A percentile compares a stretch with the other conserved stretches of the same genome.
Evolutionary conservation across 441 rosid genomes (phyloP).

Genomic region (Euphorbia corollata): DNA sequence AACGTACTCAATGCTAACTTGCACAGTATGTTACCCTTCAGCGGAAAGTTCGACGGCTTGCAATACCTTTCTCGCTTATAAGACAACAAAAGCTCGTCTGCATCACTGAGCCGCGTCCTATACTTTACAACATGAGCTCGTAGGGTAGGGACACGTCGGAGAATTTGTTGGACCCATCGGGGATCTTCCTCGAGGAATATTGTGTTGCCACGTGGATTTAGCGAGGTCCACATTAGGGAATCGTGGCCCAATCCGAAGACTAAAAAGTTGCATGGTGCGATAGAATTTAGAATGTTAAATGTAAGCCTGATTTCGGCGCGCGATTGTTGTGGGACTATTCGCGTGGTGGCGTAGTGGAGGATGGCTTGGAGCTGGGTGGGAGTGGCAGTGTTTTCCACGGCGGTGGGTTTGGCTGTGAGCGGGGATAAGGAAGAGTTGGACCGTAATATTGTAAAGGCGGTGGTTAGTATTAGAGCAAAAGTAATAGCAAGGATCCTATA

Average conservation of each 20-base stretch:
- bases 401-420: not conserved
- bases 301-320: conserved; percentile 53
- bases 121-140: conserved; percentile 53
- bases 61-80: conserved; percentile 47
- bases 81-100: conserved; percentile 39
- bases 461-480: conserved; percentile 1
- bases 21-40: conserved; percentile 44
- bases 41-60: conserved; percentile 31
- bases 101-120: conserved; percentile 55
- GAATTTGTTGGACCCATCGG: conserved; percentile 55
- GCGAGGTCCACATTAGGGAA: conserved; percentile 81
- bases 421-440: conserved; percentile 5
- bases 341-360: conserved; percentile 78
- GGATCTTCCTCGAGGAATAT: conserved; percentile 83
- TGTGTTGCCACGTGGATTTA: conserved; percentile 72
- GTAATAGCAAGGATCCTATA: conserved; percentile 15
- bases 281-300: conserved; percentile 46
- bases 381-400: conserved; percentile 25
- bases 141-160: conserved; percentile 40
- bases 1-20: conserved; percentile 44
- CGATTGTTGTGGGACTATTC: conserved; percentile 61
- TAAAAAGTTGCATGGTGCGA: conserved; percentile 71
- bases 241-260: conserved; percentile 86
- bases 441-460: not conserved
- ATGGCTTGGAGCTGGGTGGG: conserved; percentile 67